Evolutionary conservation across 192 early-diverging fungal genomes (phyloP).

Genomic region (Gamsiella multidivaricata): DNA sequence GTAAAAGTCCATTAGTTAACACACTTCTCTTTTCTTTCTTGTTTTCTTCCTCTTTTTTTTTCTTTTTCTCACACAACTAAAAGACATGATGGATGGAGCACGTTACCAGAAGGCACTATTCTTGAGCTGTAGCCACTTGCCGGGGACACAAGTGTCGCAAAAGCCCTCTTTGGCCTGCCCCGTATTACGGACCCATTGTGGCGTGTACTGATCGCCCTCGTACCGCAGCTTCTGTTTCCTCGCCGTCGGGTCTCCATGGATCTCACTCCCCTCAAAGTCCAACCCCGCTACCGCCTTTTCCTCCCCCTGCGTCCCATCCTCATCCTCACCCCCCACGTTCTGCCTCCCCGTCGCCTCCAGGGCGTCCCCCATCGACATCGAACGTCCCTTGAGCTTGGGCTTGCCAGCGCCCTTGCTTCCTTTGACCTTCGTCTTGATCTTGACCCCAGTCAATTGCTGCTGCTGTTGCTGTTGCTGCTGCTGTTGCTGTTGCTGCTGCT

Average conservation of each 20-base stretch:
- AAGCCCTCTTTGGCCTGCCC: conserved; percentile 85
- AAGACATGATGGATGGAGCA: background rate
- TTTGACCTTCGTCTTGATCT: conserved; percentile 36
- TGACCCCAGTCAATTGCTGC: conserved; percentile 7
- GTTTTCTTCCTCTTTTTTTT: background rate
- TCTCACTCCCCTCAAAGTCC: conserved; percentile 58
- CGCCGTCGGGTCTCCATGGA: conserved; percentile 65
- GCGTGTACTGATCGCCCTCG: conserved; percentile 81
- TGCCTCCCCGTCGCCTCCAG: conserved; percentile 11
- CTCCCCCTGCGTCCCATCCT: conserved; percentile 18
- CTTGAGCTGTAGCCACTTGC: conserved; percentile 89
- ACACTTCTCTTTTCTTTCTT: too few relatives aligned
- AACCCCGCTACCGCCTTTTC: conserved; percentile 1
- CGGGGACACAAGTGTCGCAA: conserved; percentile 83
- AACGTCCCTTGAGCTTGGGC: conserved; percentile 30
- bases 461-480: too few relatives aligned
- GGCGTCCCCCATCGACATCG: conserved; percentile 52
- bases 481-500: too few relatives aligned
- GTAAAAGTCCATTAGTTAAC: too few relatives aligned
- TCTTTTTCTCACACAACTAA: background rate
- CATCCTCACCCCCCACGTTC: conserved; percentile 30
- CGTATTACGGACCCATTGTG: conserved; percentile 81
- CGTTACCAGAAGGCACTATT: conserved; percentile 87
- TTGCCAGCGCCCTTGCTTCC: conserved; percentile 1
- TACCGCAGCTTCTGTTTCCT: conserved; percentile 80